These are phyloP conservation scores for Centrapalus pauciflorus DNA, from an alignment of 129 eudicot genomes.

Conservation along the genomic window DNA sequence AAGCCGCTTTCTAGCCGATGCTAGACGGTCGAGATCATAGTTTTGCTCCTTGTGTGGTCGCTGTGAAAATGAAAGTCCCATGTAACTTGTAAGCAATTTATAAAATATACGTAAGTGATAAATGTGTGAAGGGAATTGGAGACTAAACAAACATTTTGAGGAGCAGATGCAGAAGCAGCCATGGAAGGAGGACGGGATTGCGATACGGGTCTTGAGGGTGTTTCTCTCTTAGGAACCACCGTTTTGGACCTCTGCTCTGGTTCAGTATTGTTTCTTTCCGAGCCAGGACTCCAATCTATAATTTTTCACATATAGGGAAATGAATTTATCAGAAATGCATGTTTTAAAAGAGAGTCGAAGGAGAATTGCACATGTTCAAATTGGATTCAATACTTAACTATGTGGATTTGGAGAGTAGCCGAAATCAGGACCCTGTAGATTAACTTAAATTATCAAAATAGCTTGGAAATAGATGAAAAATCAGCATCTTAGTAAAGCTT, in stretches of 20 bases:
- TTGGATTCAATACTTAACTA: slow-evolving; percentile 41
- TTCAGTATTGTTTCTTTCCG: slow-evolving; percentile 48
- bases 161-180: slow-evolving; percentile 55
- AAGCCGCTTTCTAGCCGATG: slow-evolving; percentile 68
- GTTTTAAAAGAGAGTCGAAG: not conserved
- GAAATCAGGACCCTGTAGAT: slow-evolving; percentile 78
- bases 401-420: slow-evolving; percentile 64
- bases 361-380: slow-evolving; percentile 9
- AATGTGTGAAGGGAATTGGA: not conserved
- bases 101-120: not conserved
- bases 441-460: no score
- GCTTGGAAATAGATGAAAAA: no score
- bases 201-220: slow-evolving; percentile 27
- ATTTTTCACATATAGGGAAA: not conserved
- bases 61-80: slow-evolving; percentile 41
- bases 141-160: slow-evolving; percentile 45
- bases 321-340: not conserved
- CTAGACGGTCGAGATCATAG: slow-evolving; percentile 52
- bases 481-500: no score
- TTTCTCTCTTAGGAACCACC: slow-evolving; percentile 34
- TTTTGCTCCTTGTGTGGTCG: slow-evolving; percentile 36
- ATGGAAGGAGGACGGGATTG: slow-evolving; percentile 32
- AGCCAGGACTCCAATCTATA: slow-evolving; percentile 60
- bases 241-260: slow-evolving; percentile 35
- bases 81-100: not conserved